Base-by-base conservation (phyloP, 2,329 filamentous ascomycete genomes). In the Fusarium nisikadoi region DNA sequence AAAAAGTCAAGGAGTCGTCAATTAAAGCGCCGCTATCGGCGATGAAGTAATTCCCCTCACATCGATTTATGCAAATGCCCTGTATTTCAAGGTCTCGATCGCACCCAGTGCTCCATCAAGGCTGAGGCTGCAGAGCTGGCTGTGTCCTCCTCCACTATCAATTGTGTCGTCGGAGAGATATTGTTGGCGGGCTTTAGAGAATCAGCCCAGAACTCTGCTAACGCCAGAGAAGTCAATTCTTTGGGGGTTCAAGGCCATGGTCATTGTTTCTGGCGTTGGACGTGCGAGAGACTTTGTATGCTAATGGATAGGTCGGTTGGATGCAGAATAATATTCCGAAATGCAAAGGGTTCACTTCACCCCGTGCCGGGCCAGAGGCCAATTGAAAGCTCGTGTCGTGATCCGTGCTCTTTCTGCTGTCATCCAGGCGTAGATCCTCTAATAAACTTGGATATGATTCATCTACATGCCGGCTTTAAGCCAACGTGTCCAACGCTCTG, bases 211-310 rank as follows among this genome's bases (percentile, higher is more conserved):
- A 74, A 74, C 68, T 60, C 65, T 74, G 56, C 71, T 68, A 46
- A 25, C 57, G 60, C 71, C 61, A 53, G 60, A 45, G 39, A 74
- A 74, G 57, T 74, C 65, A 73, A 68, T 73, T 73, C 31, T 64
- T 71, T 64, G 43, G 61, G 47, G 61, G 61, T 41, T 67, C 53
- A 38, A 36, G 47, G 47, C 56, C 65, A 62, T 58, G 47, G 46
- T 38, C 38, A 62, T 49, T 65, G 56, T 66, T 70, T 70, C 53
- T 66, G 42, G 31, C 36, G 70, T 55, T 45, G 65, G 60, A 43
- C 45, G 46, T 67, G 54, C 47, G 23, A 42, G 36, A 14, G 39
- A 27, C 29, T 29, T 11, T 33, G 31, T 31, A 20, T 56, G 29
- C n/a, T 42, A 57, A 57, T 49, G 53, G 46, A 41, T 42, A 56